These are phyloP conservation scores for Xerocomellus chrysenteron DNA, from an alignment of 768 basidiomycete species.

Conservation along the genomic window DNA sequence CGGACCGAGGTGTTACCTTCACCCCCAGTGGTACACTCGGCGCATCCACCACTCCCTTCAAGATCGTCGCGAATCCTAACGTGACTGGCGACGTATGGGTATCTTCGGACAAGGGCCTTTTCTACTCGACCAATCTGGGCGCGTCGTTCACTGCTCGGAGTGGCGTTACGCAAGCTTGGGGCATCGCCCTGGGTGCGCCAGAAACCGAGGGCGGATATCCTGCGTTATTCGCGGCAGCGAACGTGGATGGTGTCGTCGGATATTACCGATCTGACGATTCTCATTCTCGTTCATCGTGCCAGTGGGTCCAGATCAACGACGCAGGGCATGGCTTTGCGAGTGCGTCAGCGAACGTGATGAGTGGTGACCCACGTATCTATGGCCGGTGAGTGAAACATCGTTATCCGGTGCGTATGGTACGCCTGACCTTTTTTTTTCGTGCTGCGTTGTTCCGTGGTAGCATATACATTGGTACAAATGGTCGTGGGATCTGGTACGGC, in stretches of 20 bases:
- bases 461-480: slow-evolving; percentile 13
- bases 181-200: slow-evolving; percentile 6
- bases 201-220: neutral
- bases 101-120: slow-evolving; percentile 9
- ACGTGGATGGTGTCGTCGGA: neutral
- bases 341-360: slow-evolving; percentile 43
- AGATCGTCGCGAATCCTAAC: slow-evolving; percentile 7
- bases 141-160: neutral
- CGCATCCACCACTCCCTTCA: slow-evolving; percentile 4
- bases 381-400: slow-evolving; percentile 5
- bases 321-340: slow-evolving; percentile 57
- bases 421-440: neutral
- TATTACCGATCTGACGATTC: slow-evolving; percentile 54
- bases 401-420: neutral
- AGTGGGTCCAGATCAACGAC: slow-evolving; percentile 54
- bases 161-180: slow-evolving; percentile 6
- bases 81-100: slow-evolving; percentile 9
- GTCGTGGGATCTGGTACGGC: slow-evolving; percentile 11
- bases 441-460: neutral
- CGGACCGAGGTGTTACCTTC: slow-evolving; percentile 48
- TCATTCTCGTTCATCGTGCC: slow-evolving; percentile 37
- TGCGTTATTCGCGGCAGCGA: slow-evolving; percentile 6
- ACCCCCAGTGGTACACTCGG: slow-evolving; percentile 23
- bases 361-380: slow-evolving; percentile 33
- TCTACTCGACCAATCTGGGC: neutral